Evolutionary conservation across 176 grass and related monocot genomes (phyloP).

Genomic region (Eleusine indica): DNA sequence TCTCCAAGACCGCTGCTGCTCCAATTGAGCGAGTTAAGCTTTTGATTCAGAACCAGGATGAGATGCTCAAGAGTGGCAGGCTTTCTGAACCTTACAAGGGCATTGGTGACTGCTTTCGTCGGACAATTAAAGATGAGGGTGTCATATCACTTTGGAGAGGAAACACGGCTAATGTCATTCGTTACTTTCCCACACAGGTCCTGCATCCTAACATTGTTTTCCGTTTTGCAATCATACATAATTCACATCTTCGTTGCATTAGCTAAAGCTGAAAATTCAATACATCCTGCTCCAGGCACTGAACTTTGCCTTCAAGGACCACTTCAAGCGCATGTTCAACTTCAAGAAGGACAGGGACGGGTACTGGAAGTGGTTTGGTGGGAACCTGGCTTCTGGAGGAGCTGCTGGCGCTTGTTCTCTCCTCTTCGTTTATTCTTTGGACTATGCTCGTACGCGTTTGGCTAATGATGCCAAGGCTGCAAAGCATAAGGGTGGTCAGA

Average conservation of each 20-base stretch:
- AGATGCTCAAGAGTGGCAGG: slow-evolving; percentile 63
- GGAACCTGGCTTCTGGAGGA: slow-evolving; percentile 93
- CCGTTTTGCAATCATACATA: too few relatives aligned
- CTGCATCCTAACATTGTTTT: not conserved
- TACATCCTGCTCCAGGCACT: slow-evolving; percentile 48
- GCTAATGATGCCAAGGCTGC: slow-evolving; percentile 76
- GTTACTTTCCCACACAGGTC: slow-evolving; percentile 96
- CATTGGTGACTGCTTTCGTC: slow-evolving; percentile 58
- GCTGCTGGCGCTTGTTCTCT: slow-evolving; percentile 84
- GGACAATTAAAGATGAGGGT: slow-evolving; percentile 88
- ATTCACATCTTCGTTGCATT: too few relatives aligned
- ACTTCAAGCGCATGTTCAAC: slow-evolving; percentile 96
- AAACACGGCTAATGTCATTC: slow-evolving; percentile 88
- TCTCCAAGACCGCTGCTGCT: slow-evolving; percentile 67
- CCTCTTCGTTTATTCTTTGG: slow-evolving; percentile 90
- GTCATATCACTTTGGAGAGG: slow-evolving; percentile 74
- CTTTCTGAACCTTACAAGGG: slow-evolving; percentile 69
- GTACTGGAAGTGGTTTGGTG: slow-evolving; percentile 93
- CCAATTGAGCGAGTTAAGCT: slow-evolving; percentile 74
- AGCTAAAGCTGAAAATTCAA: too few relatives aligned
- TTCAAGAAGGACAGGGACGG: slow-evolving; percentile 93
- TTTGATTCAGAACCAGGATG: slow-evolving; percentile 72
- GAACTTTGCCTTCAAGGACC: slow-evolving; percentile 98
- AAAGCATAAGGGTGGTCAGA: slow-evolving; percentile 72
- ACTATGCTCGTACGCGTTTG: slow-evolving; percentile 86